Conservation (phyloP, 805 yeast species). For the Jamesozyma jinghongensis region DNA sequence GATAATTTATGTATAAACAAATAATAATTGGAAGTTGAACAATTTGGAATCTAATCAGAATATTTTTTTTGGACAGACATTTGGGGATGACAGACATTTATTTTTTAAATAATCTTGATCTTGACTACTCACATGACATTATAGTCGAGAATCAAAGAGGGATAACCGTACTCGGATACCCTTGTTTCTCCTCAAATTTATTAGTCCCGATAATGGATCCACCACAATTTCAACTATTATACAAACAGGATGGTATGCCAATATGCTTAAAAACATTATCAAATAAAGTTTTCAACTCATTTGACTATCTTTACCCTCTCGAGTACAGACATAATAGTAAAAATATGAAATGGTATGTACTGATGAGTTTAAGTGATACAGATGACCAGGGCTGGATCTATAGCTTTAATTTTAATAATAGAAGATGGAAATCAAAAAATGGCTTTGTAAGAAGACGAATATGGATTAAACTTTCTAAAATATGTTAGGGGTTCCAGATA, state of each 20-base stretch:
- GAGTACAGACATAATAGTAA: slow-evolving; percentile 3
- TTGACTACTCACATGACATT: slow-evolving; percentile 29
- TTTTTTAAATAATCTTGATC: slow-evolving; percentile 23
- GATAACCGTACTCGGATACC: slow-evolving; percentile 41
- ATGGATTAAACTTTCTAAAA: slow-evolving; percentile 43
- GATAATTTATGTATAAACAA: no score
- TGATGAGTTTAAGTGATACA: slow-evolving; percentile 52
- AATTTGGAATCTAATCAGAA: no score
- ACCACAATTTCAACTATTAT: slow-evolving; percentile 24
- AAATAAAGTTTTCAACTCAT: slow-evolving; percentile 9
- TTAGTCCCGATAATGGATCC: slow-evolving; percentile 44
- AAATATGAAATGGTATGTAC: slow-evolving; percentile 53
- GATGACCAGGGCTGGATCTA: slow-evolving; percentile 87
- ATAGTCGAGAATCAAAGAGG: slow-evolving; percentile 51
- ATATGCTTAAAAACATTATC: slow-evolving; percentile 8
- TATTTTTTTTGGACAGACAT: no score
- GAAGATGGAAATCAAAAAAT: slow-evolving; percentile 54
- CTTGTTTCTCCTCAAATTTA: slow-evolving; percentile 39
- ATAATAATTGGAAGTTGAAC: no score
- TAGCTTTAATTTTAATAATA: slow-evolving; percentile 40
- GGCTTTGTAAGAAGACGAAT: slow-evolving; percentile 59
- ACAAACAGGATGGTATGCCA: not conserved
- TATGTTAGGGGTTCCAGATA: no score
- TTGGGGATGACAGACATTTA: not conserved
- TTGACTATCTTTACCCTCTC: slow-evolving; percentile 17